Base-by-base conservation (phyloP, 805 yeast genomes). In the Metschnikowia baotianmanensis region DNA sequence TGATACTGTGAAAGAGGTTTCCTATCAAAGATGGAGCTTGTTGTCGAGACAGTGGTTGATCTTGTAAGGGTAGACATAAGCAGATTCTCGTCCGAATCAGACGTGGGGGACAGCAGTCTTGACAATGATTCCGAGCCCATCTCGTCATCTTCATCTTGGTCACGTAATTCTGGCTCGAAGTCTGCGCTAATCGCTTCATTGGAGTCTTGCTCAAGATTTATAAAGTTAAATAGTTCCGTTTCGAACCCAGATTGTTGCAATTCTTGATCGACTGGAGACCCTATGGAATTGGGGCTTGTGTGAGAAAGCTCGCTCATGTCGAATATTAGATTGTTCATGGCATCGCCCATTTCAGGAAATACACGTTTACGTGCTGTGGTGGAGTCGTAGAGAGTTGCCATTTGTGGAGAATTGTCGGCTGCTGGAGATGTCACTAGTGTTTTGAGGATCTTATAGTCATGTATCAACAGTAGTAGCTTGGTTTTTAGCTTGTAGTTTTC, bases 11-110 rank as follows among this genome's bases (percentile, higher is more conserved):
- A 38, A 11, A 31, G 24, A 17, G 31, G 43, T 30, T 47, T 52
- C 28, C 46, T 45, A 9, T 49, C 48, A 24, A 46, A 26, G 7
- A 46, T 45, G 2, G 63, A 54, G 45, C 55, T 59, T 36, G 54
- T 57, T 35, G 71, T 63, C 6, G 67, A 60, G 5, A 67, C 69
- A 3, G 73, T 68, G 19, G 73, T 69, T 10, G 72, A 65, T 38
- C 74, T 47, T 0, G 74, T 69, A 37, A 68, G 56, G 8, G 67
- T 51, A 15, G 64, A 51, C 73, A 68, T 69, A 36, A 69, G 55
- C 36, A 65, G 60, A 42, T 64, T 58, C 22, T 58, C 62, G 45
- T 58, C 63, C 10, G 56, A 51, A 38, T 63, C 69, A 18, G 53
- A 55, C 40, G 56, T 56, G 3, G 73, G 72, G 11, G 71, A 65